Evolutionary conservation across 2,329 filamentous ascomycete genomes (phyloP).

Genomic region (Colletotrichum navitas): DNA sequence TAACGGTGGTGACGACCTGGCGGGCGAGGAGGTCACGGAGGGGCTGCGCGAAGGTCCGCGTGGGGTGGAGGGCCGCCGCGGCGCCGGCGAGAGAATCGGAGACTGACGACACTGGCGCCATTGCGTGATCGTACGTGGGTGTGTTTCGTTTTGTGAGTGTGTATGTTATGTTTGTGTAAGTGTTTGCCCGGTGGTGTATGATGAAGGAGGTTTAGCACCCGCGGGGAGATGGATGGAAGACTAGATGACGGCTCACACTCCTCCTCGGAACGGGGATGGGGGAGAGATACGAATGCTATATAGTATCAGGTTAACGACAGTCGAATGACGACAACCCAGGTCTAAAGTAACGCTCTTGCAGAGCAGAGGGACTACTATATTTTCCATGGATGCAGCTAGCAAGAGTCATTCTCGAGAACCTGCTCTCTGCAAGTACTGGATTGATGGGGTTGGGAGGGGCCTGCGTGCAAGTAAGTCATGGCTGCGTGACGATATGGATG

Average conservation of each 20-base stretch:
- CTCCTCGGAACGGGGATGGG: background rate
- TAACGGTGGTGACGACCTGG: constrained; percentile 51
- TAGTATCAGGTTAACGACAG: constrained; percentile 14
- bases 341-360: background rate
- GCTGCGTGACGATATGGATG: constrained; percentile 1
- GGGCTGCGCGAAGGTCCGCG: constrained; percentile 17
- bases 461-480: constrained; percentile 35
- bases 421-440: background rate
- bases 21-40: constrained; percentile 28
- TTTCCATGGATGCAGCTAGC: background rate
- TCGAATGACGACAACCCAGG: constrained; percentile 20
- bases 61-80: constrained; percentile 20
- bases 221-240: background rate
- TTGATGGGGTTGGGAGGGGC: constrained; percentile 29
- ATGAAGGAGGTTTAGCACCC: background rate
- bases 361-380: background rate
- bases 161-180: background rate
- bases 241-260: background rate
- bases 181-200: background rate
- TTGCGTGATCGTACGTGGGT: background rate
- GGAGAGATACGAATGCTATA: constrained; percentile 13
- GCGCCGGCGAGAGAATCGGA: constrained; percentile 13
- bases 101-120: constrained; percentile 31
- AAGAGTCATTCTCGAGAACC: background rate
- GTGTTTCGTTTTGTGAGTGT: background rate